Percentiles rank a stretch among this genome's conserved stretches.
Conservation (phyloP, 2,329 filamentous ascomycete species). For the Talaromyces sp. region DNA sequence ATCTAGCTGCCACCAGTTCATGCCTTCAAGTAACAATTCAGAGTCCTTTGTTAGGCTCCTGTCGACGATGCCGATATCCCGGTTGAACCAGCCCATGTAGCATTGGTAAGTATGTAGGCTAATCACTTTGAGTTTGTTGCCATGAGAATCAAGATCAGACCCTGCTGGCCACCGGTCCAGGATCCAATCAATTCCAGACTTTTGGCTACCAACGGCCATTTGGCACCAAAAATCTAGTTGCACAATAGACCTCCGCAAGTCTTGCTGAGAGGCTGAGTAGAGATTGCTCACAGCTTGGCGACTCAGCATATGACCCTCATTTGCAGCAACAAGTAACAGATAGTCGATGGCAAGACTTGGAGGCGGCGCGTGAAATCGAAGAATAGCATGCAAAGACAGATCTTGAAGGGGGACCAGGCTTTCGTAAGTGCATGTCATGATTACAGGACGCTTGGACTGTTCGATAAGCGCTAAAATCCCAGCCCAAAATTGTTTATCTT, state of each 20-base stretch:
- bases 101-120: constrained; percentile 73
- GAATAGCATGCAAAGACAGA: constrained; percentile 77
- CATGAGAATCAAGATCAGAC: constrained; percentile 62
- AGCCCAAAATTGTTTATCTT: constrained; percentile 92
- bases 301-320: constrained; percentile 77
- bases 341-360: constrained; percentile 70
- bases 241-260: constrained; percentile 75
- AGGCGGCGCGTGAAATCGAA: constrained; percentile 68
- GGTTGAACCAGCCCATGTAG: constrained; percentile 73
- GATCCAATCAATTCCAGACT: constrained; percentile 87
- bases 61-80: constrained; percentile 52
- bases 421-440: constrained; percentile 95
- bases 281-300: constrained; percentile 65
- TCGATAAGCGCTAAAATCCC: constrained; percentile 73
- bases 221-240: constrained; percentile 97
- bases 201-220: constrained; percentile 84
- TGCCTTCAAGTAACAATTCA: constrained; percentile 61
- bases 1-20: constrained; percentile 65
- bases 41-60: constrained; percentile 51
- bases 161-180: constrained; percentile 72
- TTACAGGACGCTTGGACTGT: constrained; percentile 84
- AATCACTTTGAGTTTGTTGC: constrained; percentile 68
- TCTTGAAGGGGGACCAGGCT: constrained; percentile 69
- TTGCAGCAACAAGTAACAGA: constrained; percentile 74
- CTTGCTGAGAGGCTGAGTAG: constrained; percentile 64